A percentile compares a stretch with the other conserved stretches of the same genome.
Evolutionary conservation across 2,329 filamentous ascomycete genomes (phyloP).

Genomic region (Zasmidium citrigriseum): DNA sequence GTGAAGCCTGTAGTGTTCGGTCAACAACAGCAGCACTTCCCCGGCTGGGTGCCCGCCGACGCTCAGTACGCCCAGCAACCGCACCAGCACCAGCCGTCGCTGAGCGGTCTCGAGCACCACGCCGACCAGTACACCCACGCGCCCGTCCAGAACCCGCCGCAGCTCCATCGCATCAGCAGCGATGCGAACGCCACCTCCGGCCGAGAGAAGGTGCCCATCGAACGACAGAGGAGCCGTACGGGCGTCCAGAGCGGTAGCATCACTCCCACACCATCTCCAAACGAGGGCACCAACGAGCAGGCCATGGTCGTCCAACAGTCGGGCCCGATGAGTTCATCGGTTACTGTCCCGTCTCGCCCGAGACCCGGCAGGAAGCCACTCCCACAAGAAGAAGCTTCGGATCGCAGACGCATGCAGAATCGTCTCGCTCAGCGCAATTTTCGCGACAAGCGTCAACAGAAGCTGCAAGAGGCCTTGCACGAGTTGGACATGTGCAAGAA

Average conservation of each 20-base stretch:
- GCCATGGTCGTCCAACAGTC: conserved; percentile 13
- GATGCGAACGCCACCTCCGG: neutral
- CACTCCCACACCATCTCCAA: neutral
- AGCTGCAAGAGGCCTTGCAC: conserved; percentile 9
- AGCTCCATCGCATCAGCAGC: conserved; percentile 1
- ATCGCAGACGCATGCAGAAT: conserved; percentile 93
- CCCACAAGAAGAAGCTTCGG: conserved; percentile 79
- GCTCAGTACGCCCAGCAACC: neutral
- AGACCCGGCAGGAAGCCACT: conserved; percentile 82
- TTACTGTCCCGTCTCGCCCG: conserved; percentile 45
- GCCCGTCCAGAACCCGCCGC: neutral
- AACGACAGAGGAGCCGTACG: neutral
- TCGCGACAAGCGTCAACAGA: conserved; percentile 80
- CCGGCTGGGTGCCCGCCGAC: neutral
- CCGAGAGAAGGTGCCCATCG: neutral
- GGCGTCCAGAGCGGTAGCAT: neutral
- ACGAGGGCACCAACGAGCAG: conserved; percentile 6
- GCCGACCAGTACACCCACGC: neutral
- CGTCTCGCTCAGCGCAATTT: conserved; percentile 89
- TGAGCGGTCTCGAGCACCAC: neutral
- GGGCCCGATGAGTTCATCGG: conserved; percentile 41
- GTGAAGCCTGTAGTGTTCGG: conserved; percentile 14
- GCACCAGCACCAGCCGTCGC: neutral
- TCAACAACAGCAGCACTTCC: neutral
- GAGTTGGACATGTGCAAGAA: conserved; percentile 17